These are phyloP conservation scores for Beta corolliflora DNA, from an alignment of 179 eudicot genomes.

Conservation along the genomic window DNA sequence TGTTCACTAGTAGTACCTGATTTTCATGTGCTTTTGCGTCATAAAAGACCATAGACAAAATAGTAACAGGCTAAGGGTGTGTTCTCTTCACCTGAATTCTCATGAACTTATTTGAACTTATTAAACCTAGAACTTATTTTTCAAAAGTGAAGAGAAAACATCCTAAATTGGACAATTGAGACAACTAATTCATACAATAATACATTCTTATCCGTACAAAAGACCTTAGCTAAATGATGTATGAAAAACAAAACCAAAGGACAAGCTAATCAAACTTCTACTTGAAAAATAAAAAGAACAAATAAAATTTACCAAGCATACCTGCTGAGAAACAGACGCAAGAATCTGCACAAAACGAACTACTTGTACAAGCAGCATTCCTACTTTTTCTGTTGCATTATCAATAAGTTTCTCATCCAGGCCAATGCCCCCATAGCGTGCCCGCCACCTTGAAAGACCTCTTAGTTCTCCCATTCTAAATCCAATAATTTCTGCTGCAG, in stretches of 20 bases:
- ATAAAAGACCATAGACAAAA: not conserved
- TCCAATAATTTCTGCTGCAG: slow-evolving; percentile 93
- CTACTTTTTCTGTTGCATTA: slow-evolving; percentile 83
- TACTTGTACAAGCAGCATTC: slow-evolving; percentile 82
- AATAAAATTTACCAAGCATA: slow-evolving; percentile 28
- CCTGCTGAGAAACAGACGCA: slow-evolving; percentile 86
- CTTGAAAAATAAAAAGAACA: not conserved
- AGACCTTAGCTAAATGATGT: not conserved
- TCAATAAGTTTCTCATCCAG: slow-evolving; percentile 70
- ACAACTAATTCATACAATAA: not conserved
- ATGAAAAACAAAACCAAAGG: not conserved
- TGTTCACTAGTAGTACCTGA: too few species aligned
- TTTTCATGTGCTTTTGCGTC: too few species aligned
- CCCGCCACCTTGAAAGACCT: slow-evolving; percentile 97
- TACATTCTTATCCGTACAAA: not conserved
- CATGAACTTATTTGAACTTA: too few species aligned
- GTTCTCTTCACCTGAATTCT: too few species aligned
- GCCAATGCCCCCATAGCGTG: slow-evolving; percentile 85
- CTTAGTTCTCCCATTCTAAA: slow-evolving; percentile 94
- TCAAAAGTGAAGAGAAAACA: too few species aligned
- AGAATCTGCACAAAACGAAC: slow-evolving; percentile 81
- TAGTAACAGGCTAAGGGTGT: not conserved
- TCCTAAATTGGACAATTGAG: not conserved
- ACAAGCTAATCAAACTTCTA: not conserved
- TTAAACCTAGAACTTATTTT: too few species aligned